phyloP scores from a whole-genome alignment of 2,329 filamentous ascomycete species.

The Phaeoacremonium minimum region DNA sequence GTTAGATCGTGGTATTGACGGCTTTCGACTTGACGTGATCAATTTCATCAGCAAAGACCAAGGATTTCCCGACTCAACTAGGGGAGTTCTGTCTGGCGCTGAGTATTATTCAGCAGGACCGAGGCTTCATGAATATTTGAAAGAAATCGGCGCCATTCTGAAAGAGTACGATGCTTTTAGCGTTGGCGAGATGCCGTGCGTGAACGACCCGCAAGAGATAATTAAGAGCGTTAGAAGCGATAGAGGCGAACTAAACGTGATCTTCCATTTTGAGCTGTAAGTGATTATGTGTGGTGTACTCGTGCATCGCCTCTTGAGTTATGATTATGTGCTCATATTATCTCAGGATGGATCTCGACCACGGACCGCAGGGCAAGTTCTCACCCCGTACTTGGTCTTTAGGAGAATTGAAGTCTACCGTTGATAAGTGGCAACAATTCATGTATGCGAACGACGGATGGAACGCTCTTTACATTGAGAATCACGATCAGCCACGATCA shows the following conservation, averaged over 20 bases:
- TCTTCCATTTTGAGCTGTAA: constrained; percentile 67
- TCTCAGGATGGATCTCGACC: constrained; percentile 42
- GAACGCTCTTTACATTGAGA: constrained; percentile 63
- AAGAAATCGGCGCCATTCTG: constrained; percentile 7
- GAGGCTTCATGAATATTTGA: constrained; percentile 9
- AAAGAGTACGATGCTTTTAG: constrained; percentile 8
- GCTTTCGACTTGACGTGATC: constrained; percentile 49
- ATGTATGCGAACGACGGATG: constrained; percentile 57
- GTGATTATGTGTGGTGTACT: constrained; percentile 13
- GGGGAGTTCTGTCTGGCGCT: constrained; percentile 3
- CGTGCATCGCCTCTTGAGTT: not conserved
- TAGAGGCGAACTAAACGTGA: constrained; percentile 62
- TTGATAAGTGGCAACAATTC: constrained; percentile 55
- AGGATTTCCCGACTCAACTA: constrained; percentile 6
- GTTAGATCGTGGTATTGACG: constrained; percentile 63
- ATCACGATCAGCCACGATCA: constrained; percentile 61
- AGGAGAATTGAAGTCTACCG: constrained; percentile 45
- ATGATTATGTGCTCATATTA: not conserved
- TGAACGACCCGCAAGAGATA: constrained; percentile 6
- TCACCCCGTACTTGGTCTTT: constrained; percentile 38
- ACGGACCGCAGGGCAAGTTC: constrained; percentile 38
- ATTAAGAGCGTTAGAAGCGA: constrained; percentile 21
- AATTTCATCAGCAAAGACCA: constrained; percentile 9
- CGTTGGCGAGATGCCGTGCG: constrained; percentile 8
- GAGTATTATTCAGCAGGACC: constrained; percentile 7